Evolutionary conservation across 2,329 filamentous ascomycete species (phyloP).

Genomic region (Beauveria asiatica): DNA sequence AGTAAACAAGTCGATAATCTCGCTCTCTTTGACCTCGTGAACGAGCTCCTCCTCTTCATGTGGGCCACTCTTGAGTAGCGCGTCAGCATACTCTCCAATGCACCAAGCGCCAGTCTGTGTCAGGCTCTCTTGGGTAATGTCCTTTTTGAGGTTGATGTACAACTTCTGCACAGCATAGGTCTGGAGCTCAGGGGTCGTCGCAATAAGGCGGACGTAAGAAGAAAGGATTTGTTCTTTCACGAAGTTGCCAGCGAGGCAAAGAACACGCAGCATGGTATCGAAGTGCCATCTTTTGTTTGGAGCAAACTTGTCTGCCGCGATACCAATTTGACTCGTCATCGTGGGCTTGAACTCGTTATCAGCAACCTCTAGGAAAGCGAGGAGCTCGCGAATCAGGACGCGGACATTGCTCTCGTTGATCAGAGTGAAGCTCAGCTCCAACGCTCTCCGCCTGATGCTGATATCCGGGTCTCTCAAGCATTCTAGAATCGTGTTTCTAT

Average conservation of each 20-base stretch:
- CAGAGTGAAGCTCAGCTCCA: constrained; percentile 94
- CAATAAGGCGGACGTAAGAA: constrained; percentile 90
- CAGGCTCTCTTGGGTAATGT: constrained; percentile 94
- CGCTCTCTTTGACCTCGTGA: constrained; percentile 69
- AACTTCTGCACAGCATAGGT: constrained; percentile 96
- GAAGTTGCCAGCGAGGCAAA: constrained; percentile 91
- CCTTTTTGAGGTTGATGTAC: constrained; percentile 82
- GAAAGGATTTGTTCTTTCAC: constrained; percentile 97
- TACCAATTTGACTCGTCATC: constrained; percentile 96
- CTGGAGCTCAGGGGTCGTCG: constrained; percentile 87
- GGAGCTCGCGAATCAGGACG: constrained; percentile 81
- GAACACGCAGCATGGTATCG: constrained; percentile 89
- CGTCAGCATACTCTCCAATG: constrained; percentile 93
- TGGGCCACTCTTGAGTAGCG: constrained; percentile 77
- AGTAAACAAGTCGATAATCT: constrained; percentile 86
- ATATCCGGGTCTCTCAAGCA: constrained; percentile 96
- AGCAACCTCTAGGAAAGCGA: constrained; percentile 92
- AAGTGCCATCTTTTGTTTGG: constrained; percentile 98
- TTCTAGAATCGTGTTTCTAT: constrained; percentile 94
- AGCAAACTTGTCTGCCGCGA: constrained; percentile 90
- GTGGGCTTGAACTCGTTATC: constrained; percentile 98
- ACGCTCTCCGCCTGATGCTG: constrained; percentile 88
- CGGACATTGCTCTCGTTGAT: constrained; percentile 97
- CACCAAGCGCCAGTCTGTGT: constrained; percentile 94
- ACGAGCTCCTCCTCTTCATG: constrained; percentile 93